Evolutionary conservation across 106 monocot species (phyloP), one percentile per base, ranked within the genome.

Genomic region (Acanthochlamys bracteata): DNA sequence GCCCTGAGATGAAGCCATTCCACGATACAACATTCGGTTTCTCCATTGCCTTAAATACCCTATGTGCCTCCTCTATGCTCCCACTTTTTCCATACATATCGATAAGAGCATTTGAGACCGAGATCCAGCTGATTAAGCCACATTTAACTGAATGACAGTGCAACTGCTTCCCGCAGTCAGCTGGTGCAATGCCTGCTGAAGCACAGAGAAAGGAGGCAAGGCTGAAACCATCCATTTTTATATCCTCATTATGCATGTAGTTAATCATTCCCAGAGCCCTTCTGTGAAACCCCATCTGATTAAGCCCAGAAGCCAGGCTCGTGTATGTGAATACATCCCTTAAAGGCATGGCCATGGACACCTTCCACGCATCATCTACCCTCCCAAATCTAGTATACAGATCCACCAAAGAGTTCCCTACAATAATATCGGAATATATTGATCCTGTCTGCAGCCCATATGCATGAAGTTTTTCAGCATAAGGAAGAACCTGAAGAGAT

Each of bases 1-100:
- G 57, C 11, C 72, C 84, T 7, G 77, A 84, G 17, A 95, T 84
- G 23, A 95, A 65, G 11, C 79, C 73, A 64, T 95, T 95, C 89
- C 89, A 95, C 21, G 94, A 86, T 25, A 90, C 90, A 51, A 86
- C 64, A 66, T 86, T 95, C 7, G 94, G 94, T n/a, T 71, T 55
- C 27, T 41, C 26, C 24, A 86, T 84, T 15, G 19, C 41, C 57
- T 13, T 39, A 59, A 95, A 94, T 14, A 78, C 68, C 11, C 17
- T 45, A 10, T 46, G 66, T 51, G 90, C 83, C 54, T 90, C 86
- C 1, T 59, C 42, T 1, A 79, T 67, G 42, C 68, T 66, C 60
- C 85, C 89, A 59, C 90, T 84, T 84, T 86, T 90, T 67, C 84
- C 71, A 57, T 95, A 90, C 86, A 90, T 81, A 59, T 86, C 84